These are phyloP conservation scores for Aspergillus niger DNA, from an alignment of 2,329 filamentous ascomycete species.

Conservation along the genomic window DNA sequence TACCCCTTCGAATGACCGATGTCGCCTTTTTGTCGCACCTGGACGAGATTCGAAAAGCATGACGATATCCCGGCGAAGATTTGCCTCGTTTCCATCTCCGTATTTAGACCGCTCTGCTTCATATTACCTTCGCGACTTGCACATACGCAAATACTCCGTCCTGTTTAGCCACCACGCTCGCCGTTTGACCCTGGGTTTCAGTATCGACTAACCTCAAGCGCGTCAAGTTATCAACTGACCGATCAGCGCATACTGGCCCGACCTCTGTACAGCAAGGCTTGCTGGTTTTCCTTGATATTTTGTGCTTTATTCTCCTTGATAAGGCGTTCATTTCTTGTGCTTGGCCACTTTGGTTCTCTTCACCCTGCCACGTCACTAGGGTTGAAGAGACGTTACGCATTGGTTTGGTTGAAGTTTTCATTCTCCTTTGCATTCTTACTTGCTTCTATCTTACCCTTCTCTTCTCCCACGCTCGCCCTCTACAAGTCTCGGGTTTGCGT, in stretches of 20 bases:
- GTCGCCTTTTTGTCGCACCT: slow-evolving; percentile 17
- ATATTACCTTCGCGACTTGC: slow-evolving; percentile 30
- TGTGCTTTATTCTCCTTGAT: slow-evolving; percentile 14
- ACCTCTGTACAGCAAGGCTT: slow-evolving; percentile 36
- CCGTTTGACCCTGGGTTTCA: not conserved
- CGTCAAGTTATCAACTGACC: slow-evolving; percentile 5
- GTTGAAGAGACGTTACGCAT: slow-evolving; percentile 33
- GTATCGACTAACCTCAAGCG: not conserved
- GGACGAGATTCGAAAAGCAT: slow-evolving; percentile 36
- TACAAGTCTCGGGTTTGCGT: slow-evolving; percentile 28
- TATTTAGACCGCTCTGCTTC: slow-evolving; percentile 24
- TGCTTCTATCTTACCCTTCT: slow-evolving; percentile 15
- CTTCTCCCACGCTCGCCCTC: slow-evolving; percentile 21
- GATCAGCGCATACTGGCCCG: slow-evolving; percentile 9
- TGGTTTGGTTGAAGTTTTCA: slow-evolving; percentile 17
- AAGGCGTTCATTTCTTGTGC: slow-evolving; percentile 34
- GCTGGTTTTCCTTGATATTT: slow-evolving; percentile 24
- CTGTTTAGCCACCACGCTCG: slow-evolving; percentile 16
- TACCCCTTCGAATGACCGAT: slow-evolving; percentile 15
- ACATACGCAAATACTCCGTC: slow-evolving; percentile 31
- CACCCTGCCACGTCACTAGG: slow-evolving; percentile 47
- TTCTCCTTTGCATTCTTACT: slow-evolving; percentile 26
- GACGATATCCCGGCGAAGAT: slow-evolving; percentile 36
- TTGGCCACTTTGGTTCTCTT: slow-evolving; percentile 31
- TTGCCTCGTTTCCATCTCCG: slow-evolving; percentile 25